phyloP scores from a whole-genome alignment of 306 rosid species.

The Abrus precatorius region DNA sequence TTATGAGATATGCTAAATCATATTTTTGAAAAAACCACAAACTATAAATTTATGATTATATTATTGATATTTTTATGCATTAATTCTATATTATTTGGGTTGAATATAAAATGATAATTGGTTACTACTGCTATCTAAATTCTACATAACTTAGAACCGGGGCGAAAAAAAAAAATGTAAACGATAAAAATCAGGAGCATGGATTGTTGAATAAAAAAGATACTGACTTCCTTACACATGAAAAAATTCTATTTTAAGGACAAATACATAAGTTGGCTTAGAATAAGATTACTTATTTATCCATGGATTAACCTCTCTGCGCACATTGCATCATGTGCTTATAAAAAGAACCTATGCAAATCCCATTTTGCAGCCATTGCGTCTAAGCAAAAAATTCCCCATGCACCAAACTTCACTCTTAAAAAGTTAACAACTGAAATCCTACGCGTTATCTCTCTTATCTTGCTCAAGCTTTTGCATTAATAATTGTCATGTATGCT shows the following conservation, averaged over 20 bases:
- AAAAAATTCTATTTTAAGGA: neutral
- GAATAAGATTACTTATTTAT: neutral
- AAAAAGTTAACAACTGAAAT: neutral
- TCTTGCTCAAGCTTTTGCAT: conserved; percentile 3
- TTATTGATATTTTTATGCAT: neutral
- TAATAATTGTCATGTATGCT: conserved; percentile 26
- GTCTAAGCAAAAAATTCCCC: conserved; percentile 44
- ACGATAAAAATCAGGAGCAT: too few relatives aligned
- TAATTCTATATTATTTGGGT: neutral
- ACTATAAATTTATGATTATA: neutral
- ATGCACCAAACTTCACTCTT: conserved; percentile 26
- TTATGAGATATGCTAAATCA: neutral
- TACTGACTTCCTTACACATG: neutral
- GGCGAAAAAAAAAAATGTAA: too few relatives aligned
- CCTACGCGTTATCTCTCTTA: conserved; percentile 27
- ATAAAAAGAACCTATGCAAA: conserved; percentile 8
- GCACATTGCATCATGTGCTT: conserved; percentile 38
- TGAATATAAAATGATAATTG: too few relatives aligned
- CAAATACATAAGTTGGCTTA: neutral
- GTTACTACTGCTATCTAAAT: too few relatives aligned
- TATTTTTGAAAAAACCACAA: neutral
- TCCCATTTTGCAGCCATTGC: conserved; percentile 43
- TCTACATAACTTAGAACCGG: too few relatives aligned
- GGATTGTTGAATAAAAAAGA: neutral
- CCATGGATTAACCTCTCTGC: neutral